Percentiles rank a stretch among this genome's conserved stretches.
These are phyloP conservation scores for Hypoxylon sp. DNA, from an alignment of 2,329 filamentous ascomycete genomes.

Conservation along the genomic window DNA sequence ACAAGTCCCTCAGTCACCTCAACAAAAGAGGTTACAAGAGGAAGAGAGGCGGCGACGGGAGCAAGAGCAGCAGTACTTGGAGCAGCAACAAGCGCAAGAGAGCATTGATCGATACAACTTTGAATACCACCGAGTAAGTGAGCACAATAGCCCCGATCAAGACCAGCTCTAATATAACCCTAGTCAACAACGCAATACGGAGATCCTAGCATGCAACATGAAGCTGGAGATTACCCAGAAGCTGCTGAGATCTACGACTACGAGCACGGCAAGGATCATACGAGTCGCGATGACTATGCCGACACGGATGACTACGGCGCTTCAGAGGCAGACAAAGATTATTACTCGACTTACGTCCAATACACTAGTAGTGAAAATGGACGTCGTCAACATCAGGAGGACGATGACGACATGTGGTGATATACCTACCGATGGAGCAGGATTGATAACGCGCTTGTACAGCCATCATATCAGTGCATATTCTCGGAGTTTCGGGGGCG, in stretches of 20 bases:
- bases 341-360: constrained; percentile 50
- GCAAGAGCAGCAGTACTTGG: constrained; percentile 64
- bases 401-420: constrained; percentile 64
- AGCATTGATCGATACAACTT: constrained; percentile 67
- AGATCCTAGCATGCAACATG: constrained; percentile 60
- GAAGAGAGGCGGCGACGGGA: constrained; percentile 63
- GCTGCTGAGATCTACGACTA: constrained; percentile 69
- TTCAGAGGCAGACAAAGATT: constrained; percentile 48
- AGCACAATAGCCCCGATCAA: neutral
- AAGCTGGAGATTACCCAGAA: constrained; percentile 65
- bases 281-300: constrained; percentile 59
- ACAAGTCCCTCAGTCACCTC: constrained; percentile 87
- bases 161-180: constrained; percentile 22
- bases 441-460: constrained; percentile 20
- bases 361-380: constrained; percentile 50
- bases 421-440: constrained; percentile 23
- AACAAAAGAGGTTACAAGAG: constrained; percentile 75
- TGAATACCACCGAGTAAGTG: constrained; percentile 68
- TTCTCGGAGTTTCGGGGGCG: constrained; percentile 29
- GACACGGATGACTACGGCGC: constrained; percentile 52
- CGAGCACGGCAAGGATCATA: constrained; percentile 63
- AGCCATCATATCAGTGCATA: constrained; percentile 35
- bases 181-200: constrained; percentile 65
- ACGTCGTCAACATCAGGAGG: constrained; percentile 50
- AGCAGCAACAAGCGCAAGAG: constrained; percentile 62